Conservation (phyloP, 805 yeast species). For the Suhomyces kilbournensis region DNA sequence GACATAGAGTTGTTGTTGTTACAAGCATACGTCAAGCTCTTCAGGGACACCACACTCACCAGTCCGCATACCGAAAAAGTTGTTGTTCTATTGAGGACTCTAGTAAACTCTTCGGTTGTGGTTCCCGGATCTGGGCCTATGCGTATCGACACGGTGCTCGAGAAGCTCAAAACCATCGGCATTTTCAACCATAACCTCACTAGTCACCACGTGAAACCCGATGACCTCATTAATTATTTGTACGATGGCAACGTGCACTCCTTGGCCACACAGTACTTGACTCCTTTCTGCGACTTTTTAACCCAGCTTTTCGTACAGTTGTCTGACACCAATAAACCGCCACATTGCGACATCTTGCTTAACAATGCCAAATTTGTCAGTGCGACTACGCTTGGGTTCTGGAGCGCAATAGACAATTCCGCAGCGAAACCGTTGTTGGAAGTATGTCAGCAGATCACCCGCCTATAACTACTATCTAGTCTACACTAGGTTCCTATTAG, state of each 20-base stretch:
- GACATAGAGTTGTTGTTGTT: constrained; percentile 23
- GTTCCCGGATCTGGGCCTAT: neutral
- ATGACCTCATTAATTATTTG: constrained; percentile 2
- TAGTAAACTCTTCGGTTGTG: neutral
- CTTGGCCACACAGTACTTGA: constrained; percentile 7
- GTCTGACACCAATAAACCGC: constrained; percentile 1
- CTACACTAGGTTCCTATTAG: too few species aligned
- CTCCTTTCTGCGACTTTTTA: constrained; percentile 10
- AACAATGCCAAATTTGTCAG: constrained; percentile 35
- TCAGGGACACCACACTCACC: neutral
- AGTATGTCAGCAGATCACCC: neutral
- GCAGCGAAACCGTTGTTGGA: neutral
- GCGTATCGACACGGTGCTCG: constrained; percentile 5
- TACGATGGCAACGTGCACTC: neutral
- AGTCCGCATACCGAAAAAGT: neutral
- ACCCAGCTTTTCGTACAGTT: constrained; percentile 9
- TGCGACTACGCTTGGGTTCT: constrained; percentile 15
- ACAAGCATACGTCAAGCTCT: constrained; percentile 13
- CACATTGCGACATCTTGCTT: constrained; percentile 14
- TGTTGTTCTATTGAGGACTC: neutral
- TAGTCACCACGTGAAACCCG: neutral
- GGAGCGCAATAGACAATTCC: neutral
- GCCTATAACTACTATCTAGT: neutral
- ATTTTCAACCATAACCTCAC: constrained; percentile 15
- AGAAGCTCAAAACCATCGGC: constrained; percentile 20